phyloP scores from a whole-genome alignment of 75 land plant genomes.

The Larix kaempferi region DNA sequence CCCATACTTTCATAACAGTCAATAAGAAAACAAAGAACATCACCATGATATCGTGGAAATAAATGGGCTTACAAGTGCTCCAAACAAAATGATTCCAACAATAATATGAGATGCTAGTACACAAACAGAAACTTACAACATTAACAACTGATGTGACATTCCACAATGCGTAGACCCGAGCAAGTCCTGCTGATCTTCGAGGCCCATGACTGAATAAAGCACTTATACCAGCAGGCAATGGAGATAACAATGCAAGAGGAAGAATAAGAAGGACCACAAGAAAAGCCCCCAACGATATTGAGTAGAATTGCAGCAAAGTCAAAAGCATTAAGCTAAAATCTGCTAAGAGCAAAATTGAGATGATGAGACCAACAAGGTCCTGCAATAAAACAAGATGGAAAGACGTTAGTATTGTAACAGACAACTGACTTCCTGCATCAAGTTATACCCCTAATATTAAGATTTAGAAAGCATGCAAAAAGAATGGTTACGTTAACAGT shows the following conservation, averaged over 20 bases:
- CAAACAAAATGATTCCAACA: not conserved
- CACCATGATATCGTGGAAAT: no score
- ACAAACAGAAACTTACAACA: slow-evolving; percentile 59
- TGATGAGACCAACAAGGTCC: slow-evolving; percentile 95
- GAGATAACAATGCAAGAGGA: slow-evolving; percentile 78
- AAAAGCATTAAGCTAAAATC: slow-evolving; percentile 93
- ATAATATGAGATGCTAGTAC: not conserved
- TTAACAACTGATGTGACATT: slow-evolving; percentile 83
- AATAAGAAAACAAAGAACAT: no score
- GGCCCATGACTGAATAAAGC: slow-evolving; percentile 98
- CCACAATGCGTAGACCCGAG: slow-evolving; percentile 93
- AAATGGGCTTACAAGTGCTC: no score
- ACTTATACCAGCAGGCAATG: slow-evolving; percentile 94
- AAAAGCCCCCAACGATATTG: slow-evolving; percentile 67
- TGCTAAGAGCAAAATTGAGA: slow-evolving; percentile 77
- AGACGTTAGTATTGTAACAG: not conserved
- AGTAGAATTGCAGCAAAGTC: slow-evolving; percentile 86
- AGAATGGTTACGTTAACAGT: not conserved
- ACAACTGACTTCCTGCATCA: not conserved
- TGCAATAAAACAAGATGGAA: slow-evolving; percentile 31
- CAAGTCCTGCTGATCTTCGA: slow-evolving; percentile 84
- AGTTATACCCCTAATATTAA: not conserved
- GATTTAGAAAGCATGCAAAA: not conserved
- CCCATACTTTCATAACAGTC: no score
- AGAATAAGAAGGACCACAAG: slow-evolving; percentile 76